Conservation (phyloP, 208 protist genomes). For the Crithidia bombi region DNA sequence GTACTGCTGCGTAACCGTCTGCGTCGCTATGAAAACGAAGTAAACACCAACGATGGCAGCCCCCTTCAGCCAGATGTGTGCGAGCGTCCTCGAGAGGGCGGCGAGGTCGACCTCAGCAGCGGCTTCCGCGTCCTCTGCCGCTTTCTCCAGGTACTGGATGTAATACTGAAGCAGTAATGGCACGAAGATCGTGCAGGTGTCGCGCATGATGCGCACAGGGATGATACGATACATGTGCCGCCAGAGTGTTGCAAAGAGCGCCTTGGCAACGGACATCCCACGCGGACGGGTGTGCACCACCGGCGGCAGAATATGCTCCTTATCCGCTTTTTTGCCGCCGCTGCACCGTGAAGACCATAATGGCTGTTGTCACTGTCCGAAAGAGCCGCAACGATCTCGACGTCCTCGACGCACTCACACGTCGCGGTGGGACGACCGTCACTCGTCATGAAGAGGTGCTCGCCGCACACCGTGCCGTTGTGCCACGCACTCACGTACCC, state of each 20-base stretch:
- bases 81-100: not conserved
- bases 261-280: not conserved
- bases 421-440: conserved; percentile 39
- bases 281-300: not conserved
- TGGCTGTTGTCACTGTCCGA: no score
- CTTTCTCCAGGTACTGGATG: not conserved
- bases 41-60: conserved; percentile 47
- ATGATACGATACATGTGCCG: not conserved
- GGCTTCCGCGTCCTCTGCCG: not conserved
- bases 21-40: not conserved
- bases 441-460: conserved; percentile 58
- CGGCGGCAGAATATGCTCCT: no score
- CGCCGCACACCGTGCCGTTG: conserved; percentile 55
- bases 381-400: conserved; percentile 19
- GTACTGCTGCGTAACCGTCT: conserved; percentile 20
- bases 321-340: no score
- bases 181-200: conserved; percentile 1
- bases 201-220: conserved; percentile 1
- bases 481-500: conserved; percentile 28
- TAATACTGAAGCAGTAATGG: conserved; percentile 5
- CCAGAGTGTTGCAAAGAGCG: not conserved
- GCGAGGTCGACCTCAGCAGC: no score
- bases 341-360: no score
- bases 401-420: conserved; percentile 46
- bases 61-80: no score